Conservation (phyloP, 257 asterid species). For the Lithospermum erythrorhizon region DNA sequence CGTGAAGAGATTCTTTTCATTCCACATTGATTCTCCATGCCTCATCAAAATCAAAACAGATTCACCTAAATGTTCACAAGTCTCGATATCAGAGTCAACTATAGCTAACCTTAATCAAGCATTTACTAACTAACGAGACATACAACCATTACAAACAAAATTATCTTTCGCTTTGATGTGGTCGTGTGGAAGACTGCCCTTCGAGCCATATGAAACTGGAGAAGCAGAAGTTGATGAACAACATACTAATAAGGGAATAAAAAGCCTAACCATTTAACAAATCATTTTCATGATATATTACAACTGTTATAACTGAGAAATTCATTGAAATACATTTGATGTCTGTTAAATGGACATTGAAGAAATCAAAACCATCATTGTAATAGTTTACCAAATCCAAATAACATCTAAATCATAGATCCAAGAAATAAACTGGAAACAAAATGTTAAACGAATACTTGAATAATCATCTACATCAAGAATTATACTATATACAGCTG, state of each 20-base stretch:
- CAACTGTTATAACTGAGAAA: too few relatives aligned
- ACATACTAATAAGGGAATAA: constrained; percentile 1
- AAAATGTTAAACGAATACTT: background rate
- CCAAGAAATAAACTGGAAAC: background rate
- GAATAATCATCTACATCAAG: background rate
- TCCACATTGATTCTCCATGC: constrained; percentile 98
- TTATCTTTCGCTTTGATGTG: constrained; percentile 39
- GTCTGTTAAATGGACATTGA: too few relatives aligned
- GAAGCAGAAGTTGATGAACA: constrained; percentile 6
- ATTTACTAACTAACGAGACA: too few relatives aligned
- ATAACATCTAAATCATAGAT: too few relatives aligned
- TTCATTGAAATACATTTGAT: too few relatives aligned
- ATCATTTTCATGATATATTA: too few relatives aligned
- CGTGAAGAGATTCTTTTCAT: constrained; percentile 83
- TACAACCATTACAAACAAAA: constrained; percentile 2
- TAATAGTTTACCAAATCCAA: constrained; percentile 12
- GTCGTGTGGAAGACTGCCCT: constrained; percentile 7
- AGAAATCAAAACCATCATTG: constrained; percentile 26
- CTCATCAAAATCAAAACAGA: constrained; percentile 65
- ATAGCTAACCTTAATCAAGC: background rate
- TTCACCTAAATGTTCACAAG: constrained; percentile 20
- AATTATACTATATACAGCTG: too few relatives aligned
- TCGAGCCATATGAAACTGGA: constrained; percentile 20
- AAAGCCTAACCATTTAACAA: too few relatives aligned
- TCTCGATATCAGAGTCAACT: background rate